Evolutionary conservation across 352 stramenopile genomes (phyloP).

Genomic region (Pilasporangium apinafurcum): DNA sequence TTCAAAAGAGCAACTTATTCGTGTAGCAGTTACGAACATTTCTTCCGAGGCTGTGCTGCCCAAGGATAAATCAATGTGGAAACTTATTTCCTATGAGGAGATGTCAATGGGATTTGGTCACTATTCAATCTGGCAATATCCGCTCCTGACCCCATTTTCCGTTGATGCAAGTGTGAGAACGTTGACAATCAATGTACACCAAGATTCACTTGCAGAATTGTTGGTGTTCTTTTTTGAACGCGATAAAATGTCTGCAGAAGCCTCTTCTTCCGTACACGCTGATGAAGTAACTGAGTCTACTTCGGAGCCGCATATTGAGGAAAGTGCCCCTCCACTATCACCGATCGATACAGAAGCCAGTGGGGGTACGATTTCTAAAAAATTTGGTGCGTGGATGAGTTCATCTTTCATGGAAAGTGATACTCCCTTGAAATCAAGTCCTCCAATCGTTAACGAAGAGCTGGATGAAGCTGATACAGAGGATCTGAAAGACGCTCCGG

Average conservation of each 20-base stretch:
- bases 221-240: constrained; percentile 75
- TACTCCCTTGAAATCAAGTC: no score
- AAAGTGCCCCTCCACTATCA: background rate
- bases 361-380: constrained; percentile 35
- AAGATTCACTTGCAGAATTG: constrained; percentile 67
- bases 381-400: constrained; percentile 48
- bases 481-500: no score
- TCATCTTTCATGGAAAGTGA: constrained; percentile 55
- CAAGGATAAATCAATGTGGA: constrained; percentile 46
- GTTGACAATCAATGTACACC: constrained; percentile 69
- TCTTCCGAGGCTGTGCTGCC: constrained; percentile 49
- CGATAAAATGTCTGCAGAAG: constrained; percentile 4
- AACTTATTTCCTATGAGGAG: constrained; percentile 26
- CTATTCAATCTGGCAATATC: constrained; percentile 68
- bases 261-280: background rate
- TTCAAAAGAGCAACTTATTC: constrained; percentile 40
- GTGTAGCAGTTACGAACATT: constrained; percentile 68
- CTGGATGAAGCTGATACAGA: constrained; percentile 11
- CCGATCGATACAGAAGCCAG: constrained; percentile 7
- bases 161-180: constrained; percentile 65
- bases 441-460: constrained; percentile 12
- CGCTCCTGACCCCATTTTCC: constrained; percentile 59
- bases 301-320: background rate
- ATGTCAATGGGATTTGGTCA: constrained; percentile 20
- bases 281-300: background rate